Evolutionary conservation across 805 yeast species (phyloP).

Genomic region (Candida rishiriensis): DNA sequence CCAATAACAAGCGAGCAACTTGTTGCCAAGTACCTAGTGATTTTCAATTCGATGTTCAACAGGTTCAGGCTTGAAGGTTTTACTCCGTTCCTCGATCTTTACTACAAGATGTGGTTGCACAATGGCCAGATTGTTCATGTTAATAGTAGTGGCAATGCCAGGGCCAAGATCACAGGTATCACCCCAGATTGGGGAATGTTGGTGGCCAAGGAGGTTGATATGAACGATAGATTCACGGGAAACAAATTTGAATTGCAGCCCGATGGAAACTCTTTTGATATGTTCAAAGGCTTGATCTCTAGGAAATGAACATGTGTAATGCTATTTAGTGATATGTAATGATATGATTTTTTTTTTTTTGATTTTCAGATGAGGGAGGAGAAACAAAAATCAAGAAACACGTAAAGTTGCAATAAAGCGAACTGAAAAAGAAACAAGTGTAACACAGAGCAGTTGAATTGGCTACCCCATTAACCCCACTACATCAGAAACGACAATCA

Average conservation of each 20-base stretch:
- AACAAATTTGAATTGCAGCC: slow-evolving; percentile 74
- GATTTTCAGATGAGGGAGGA: no score
- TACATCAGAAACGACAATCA: no score
- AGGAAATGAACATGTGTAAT: slow-evolving; percentile 35
- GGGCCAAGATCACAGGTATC: slow-evolving; percentile 74
- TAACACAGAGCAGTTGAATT: no score
- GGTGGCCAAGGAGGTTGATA: slow-evolving; percentile 62
- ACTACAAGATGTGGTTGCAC: slow-evolving; percentile 88
- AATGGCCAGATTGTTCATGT: slow-evolving; percentile 65
- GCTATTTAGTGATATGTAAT: not conserved
- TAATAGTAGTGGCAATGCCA: slow-evolving; percentile 34
- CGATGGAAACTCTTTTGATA: slow-evolving; percentile 96
- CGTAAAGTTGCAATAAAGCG: no score
- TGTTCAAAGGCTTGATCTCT: slow-evolving; percentile 82
- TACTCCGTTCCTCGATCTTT: slow-evolving; percentile 56
- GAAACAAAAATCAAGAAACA: no score
- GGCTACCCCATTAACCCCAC: no score
- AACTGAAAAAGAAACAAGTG: no score
- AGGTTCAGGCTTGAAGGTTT: slow-evolving; percentile 65
- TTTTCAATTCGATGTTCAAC: slow-evolving; percentile 58
- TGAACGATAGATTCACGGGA: slow-evolving; percentile 45
- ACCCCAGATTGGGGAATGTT: slow-evolving; percentile 81
- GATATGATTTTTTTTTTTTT: not conserved
- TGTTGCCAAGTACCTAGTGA: slow-evolving; percentile 63
- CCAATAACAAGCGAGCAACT: slow-evolving; percentile 40